Conservation (phyloP, 1,139 yeast genomes). For the Maudiozyma humilis region DNA sequence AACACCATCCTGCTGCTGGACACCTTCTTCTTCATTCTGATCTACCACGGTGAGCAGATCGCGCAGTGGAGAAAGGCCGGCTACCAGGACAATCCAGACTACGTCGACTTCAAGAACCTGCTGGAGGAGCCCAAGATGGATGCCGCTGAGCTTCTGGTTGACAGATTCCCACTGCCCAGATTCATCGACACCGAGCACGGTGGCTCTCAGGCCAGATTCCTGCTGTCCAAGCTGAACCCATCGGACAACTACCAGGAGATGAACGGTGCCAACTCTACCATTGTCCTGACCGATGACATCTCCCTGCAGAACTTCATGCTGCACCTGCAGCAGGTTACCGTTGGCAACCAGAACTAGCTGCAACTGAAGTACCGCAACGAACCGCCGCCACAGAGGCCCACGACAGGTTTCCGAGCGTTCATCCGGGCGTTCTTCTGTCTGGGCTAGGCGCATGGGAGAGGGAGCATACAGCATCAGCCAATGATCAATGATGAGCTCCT, state of each 20-base stretch:
- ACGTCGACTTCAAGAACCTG: slow-evolving; percentile 76
- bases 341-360: slow-evolving; percentile 35
- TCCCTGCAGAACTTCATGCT: slow-evolving; percentile 86
- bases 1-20: slow-evolving; percentile 83
- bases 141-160: slow-evolving; percentile 83
- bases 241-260: slow-evolving; percentile 74
- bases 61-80: slow-evolving; percentile 97
- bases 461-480: no score
- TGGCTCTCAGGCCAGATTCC: slow-evolving; percentile 95
- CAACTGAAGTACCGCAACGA: not conserved
- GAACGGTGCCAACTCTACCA: slow-evolving; percentile 51
- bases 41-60: slow-evolving; percentile 89
- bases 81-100: slow-evolving; percentile 84
- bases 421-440: slow-evolving; percentile 4
- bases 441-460: not conserved
- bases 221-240: slow-evolving; percentile 89
- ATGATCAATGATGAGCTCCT: no score
- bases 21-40: slow-evolving; percentile 92
- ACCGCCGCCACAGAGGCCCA: not conserved
- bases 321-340: slow-evolving; percentile 79
- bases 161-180: slow-evolving; percentile 94
- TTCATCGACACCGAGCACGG: slow-evolving; percentile 96
- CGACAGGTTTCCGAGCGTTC: not conserved
- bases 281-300: slow-evolving; percentile 92
- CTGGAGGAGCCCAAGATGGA: slow-evolving; percentile 86